phyloP scores from a whole-genome alignment of 2,329 filamentous ascomycete species.

The Alternaria ventricosa region DNA sequence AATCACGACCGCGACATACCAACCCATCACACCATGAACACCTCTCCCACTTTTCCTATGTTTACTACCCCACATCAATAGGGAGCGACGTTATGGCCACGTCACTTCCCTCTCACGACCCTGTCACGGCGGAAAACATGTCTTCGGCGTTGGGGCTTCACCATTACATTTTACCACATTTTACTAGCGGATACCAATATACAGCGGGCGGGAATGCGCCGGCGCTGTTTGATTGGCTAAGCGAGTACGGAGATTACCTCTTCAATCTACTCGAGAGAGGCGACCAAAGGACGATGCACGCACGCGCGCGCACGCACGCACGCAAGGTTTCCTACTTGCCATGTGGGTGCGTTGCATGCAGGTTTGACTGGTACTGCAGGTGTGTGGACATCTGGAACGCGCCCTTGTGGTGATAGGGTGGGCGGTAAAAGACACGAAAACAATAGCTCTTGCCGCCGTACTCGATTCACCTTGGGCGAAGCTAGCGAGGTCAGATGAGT shows the following conservation, averaged over 20 bases:
- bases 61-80: slow-evolving; percentile 21
- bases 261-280: slow-evolving; percentile 1
- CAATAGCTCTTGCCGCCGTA: not conserved
- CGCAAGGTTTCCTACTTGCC: not conserved
- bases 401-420: not conserved
- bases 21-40: slow-evolving; percentile 7
- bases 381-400: not conserved
- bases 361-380: not conserved
- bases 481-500: not conserved
- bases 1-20: slow-evolving; percentile 8
- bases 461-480: not conserved
- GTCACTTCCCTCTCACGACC: slow-evolving; percentile 13
- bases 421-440: not conserved
- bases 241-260: slow-evolving; percentile 11
- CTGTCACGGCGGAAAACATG: slow-evolving; percentile 14
- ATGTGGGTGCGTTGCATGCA: slow-evolving; percentile 4
- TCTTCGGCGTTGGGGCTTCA: slow-evolving; percentile 9
- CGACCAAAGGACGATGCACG: not conserved
- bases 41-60: slow-evolving; percentile 35
- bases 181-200: slow-evolving; percentile 11
- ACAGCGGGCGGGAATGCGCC: slow-evolving; percentile 1
- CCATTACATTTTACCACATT: slow-evolving; percentile 7
- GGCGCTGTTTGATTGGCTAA: slow-evolving; percentile 20
- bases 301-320: not conserved
- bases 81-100: slow-evolving; percentile 15